Conservation (phyloP, 805 yeast species). For the Candida jianshihensis region DNA sequence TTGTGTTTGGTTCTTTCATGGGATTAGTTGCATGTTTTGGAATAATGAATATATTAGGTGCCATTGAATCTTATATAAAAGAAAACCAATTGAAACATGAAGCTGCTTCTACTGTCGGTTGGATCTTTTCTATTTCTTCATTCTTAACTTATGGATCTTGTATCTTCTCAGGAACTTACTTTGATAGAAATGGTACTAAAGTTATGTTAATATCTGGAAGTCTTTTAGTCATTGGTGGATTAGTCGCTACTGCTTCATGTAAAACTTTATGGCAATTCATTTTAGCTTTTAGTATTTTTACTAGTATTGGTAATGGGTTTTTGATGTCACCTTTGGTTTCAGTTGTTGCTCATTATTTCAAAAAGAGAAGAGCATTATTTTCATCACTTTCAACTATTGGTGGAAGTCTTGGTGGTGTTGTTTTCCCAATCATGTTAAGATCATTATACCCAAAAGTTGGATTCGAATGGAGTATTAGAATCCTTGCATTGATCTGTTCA, state of each 20-base stretch:
- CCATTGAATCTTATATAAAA: conserved; percentile 51
- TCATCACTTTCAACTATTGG: conserved; percentile 42
- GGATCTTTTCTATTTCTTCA: conserved; percentile 41
- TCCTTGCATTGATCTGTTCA: conserved; percentile 36
- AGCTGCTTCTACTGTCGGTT: conserved; percentile 41
- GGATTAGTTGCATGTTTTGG: conserved; percentile 52
- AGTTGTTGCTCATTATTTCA: conserved; percentile 38
- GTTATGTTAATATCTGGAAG: conserved; percentile 33
- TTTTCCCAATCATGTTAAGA: conserved; percentile 41
- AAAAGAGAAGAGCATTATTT: conserved; percentile 35
- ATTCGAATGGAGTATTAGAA: conserved; percentile 47
- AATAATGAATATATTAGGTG: conserved; percentile 50
- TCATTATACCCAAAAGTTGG: conserved; percentile 36
- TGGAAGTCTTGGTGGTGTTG: conserved; percentile 44
- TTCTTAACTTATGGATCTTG: conserved; percentile 25
- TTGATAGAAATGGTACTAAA: conserved; percentile 39
- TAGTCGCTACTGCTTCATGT: conserved; percentile 39
- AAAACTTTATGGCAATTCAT: conserved; percentile 42
- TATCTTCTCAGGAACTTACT: conserved; percentile 37
- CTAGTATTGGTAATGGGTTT: conserved; percentile 40
- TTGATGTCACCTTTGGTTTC: conserved; percentile 39
- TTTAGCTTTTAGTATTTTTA: conserved; percentile 40
- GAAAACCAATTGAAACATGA: conserved; percentile 41
- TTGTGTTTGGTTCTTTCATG: conserved; percentile 48
- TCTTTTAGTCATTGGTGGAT: conserved; percentile 29